Evolutionary conservation across 2,329 filamentous ascomycete species (phyloP).

Genomic region (Pestalotiopsis sp.): DNA sequence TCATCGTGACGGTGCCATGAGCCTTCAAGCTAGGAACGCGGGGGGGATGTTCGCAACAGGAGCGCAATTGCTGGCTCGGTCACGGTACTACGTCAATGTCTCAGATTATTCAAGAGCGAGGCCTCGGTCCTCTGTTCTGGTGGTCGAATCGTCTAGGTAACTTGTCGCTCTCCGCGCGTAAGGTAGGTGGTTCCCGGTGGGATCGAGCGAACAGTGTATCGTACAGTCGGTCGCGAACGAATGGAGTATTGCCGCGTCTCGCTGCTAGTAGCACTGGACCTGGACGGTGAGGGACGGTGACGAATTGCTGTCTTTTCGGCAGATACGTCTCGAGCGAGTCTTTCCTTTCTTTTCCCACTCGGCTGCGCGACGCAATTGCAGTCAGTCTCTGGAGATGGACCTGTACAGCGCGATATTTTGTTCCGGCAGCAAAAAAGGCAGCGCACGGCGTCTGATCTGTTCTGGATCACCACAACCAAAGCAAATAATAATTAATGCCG

Average conservation of each 20-base stretch:
- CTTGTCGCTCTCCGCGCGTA: not conserved
- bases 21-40: not conserved
- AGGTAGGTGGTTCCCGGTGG: not conserved
- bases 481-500: slow-evolving; percentile 3
- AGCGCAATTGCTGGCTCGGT: not conserved
- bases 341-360: not conserved
- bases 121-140: not conserved
- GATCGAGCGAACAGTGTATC: not conserved
- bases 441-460: not conserved
- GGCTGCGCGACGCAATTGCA: not conserved
- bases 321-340: not conserved
- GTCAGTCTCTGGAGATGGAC: not conserved
- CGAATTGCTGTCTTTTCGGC: not conserved
- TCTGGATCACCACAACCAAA: not conserved
- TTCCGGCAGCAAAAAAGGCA: not conserved
- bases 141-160: not conserved
- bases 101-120: not conserved
- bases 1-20: slow-evolving; percentile 37
- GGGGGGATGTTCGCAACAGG: not conserved
- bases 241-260: not conserved
- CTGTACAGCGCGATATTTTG: not conserved
- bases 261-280: not conserved
- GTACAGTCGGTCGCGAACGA: not conserved
- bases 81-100: not conserved
- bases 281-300: not conserved